phyloP scores from a whole-genome alignment of 768 basidiomycete genomes.

The Lentinula sp. region DNA sequence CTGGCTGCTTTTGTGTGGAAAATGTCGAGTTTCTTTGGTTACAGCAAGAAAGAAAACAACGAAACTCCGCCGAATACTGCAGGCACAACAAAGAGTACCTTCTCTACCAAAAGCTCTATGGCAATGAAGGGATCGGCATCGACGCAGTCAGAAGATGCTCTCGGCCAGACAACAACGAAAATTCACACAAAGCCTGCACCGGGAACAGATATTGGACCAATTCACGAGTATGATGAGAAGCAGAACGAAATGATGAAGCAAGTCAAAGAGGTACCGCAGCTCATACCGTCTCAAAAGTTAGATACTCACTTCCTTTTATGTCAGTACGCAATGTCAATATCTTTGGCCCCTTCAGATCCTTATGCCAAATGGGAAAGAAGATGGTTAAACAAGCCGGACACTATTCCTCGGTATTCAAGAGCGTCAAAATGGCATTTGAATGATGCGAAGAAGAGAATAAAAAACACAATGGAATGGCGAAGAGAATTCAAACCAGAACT shows the following conservation, averaged over 20 bases:
- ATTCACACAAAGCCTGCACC: constrained; percentile 53
- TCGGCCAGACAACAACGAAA: constrained; percentile 20
- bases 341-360: constrained; percentile 60
- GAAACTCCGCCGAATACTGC: not conserved
- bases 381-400: constrained; percentile 70
- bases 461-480: constrained; percentile 78
- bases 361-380: constrained; percentile 74
- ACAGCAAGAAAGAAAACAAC: not conserved
- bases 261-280: constrained; percentile 47
- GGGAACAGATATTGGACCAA: constrained; percentile 47
- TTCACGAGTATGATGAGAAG: constrained; percentile 55
- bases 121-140: not conserved
- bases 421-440: constrained; percentile 79
- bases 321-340: constrained; percentile 63
- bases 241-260: constrained; percentile 55
- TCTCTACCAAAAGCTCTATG: not conserved
- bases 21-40: not conserved
- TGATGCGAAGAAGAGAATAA: constrained; percentile 74
- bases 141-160: not conserved
- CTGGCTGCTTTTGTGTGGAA: not conserved
- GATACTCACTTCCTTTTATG: not conserved
- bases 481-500: constrained; percentile 82
- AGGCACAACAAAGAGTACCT: not conserved
- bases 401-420: constrained; percentile 71
- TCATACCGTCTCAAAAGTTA: not conserved